Evolutionary conservation across 768 basidiomycete species (phyloP).

Genomic region (Tulasnella sp.): DNA sequence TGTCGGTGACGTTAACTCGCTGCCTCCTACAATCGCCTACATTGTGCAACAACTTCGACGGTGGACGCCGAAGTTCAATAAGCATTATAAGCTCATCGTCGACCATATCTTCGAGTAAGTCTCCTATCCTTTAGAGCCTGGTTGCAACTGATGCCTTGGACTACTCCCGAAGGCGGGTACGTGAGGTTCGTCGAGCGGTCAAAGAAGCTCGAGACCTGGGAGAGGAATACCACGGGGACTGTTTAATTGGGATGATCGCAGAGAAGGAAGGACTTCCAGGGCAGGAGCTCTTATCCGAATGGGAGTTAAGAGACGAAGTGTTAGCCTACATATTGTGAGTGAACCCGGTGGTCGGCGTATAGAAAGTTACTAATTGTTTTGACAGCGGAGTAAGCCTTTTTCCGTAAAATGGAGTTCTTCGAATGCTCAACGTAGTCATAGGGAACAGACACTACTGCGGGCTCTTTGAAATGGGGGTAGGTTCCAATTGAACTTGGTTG

Average conservation of each 20-base stretch:
- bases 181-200: background rate
- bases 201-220: constrained; percentile 4
- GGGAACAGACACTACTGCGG: constrained; percentile 22
- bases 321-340: constrained; percentile 17
- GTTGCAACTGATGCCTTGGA: too few species aligned
- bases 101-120: background rate
- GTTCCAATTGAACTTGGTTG: background rate
- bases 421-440: background rate
- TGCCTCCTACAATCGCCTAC: background rate
- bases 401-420: too few species aligned
- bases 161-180: background rate
- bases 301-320: constrained; percentile 15
- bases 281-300: background rate
- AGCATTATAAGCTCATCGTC: background rate
- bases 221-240: background rate
- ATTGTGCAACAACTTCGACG: background rate
- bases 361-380: background rate
- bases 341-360: background rate
- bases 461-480: constrained; percentile 4
- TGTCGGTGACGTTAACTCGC: background rate
- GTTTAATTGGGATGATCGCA: background rate
- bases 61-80: background rate
- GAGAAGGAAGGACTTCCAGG: background rate
- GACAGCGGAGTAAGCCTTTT: background rate
- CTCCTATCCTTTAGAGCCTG: too few species aligned